These are phyloP conservation scores for Backusella morwellensis DNA, from an alignment of 192 early-diverging fungal species.

Conservation along the genomic window DNA sequence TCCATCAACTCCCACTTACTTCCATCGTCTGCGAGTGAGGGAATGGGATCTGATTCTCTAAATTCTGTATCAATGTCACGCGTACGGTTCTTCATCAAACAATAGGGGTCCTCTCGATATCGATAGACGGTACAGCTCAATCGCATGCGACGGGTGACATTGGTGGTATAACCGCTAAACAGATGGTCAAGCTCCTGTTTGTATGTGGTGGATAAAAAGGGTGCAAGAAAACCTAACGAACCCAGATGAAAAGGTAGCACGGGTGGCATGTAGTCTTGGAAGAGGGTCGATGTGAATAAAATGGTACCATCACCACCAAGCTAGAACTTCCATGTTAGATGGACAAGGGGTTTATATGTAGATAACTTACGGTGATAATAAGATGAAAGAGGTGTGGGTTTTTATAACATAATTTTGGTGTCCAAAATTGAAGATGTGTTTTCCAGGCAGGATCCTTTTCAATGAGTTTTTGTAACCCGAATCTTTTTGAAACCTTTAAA, in stretches of 20 bases:
- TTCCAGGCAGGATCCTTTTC: constrained; percentile 40
- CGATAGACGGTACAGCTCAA: constrained; percentile 89
- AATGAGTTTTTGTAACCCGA: constrained; percentile 40
- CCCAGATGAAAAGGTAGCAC: constrained; percentile 93
- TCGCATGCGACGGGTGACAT: constrained; percentile 86
- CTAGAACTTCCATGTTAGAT: constrained; percentile 6
- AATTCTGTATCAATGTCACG: neutral
- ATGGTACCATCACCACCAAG: constrained; percentile 97
- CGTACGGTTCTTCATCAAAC: neutral
- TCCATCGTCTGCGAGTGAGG: neutral
- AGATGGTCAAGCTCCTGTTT: constrained; percentile 42
- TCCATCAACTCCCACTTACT: constrained; percentile 43
- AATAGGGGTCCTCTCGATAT: constrained; percentile 32
- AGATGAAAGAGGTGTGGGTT: constrained; percentile 78
- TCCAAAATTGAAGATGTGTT: constrained; percentile 70
- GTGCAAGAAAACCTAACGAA: constrained; percentile 93
- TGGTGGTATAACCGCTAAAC: constrained; percentile 52
- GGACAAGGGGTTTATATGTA: neutral
- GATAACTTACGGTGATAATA: constrained; percentile 67
- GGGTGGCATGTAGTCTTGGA: constrained; percentile 84
- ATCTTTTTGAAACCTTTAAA: constrained; percentile 54
- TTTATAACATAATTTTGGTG: constrained; percentile 62
- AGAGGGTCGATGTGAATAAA: constrained; percentile 89
- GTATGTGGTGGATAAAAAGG: constrained; percentile 73
- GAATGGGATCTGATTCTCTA: neutral